Evolutionary conservation across 208 protist species (phyloP).

Genomic region (Acanthamoeba lenticulata): DNA sequence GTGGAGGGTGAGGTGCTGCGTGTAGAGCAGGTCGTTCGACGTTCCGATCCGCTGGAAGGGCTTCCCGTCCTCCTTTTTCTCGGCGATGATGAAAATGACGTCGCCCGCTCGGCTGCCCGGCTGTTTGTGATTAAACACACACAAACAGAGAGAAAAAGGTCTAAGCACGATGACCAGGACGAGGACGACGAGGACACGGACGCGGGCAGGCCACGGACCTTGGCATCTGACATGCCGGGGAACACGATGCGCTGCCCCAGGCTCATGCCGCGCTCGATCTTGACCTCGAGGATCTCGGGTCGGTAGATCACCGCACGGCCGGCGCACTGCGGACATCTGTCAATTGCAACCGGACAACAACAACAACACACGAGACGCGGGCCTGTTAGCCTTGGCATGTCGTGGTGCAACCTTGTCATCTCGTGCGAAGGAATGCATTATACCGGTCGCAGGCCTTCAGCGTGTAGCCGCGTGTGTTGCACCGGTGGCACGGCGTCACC

Average conservation of each 20-base stretch:
- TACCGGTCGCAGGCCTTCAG: background rate
- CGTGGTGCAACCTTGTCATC: too few relatives aligned
- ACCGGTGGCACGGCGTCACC: background rate
- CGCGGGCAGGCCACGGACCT: background rate
- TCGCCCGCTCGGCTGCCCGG: background rate
- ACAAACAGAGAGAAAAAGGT: too few relatives aligned
- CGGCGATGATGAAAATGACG: background rate
- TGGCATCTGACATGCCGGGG: background rate
- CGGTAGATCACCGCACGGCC: background rate
- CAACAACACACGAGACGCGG: background rate
- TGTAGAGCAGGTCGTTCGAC: slow-evolving; percentile 8
- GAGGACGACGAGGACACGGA: background rate
- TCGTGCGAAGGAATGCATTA: background rate
- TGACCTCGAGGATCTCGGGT: slow-evolving; percentile 11
- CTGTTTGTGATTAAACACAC: background rate
- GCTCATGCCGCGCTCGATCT: background rate
- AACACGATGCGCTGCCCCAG: background rate
- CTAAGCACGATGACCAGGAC: background rate
- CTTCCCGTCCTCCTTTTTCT: slow-evolving; percentile 15
- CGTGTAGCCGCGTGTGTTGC: background rate
- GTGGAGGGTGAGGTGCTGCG: slow-evolving; percentile 44
- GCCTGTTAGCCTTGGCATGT: background rate
- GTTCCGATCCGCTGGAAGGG: slow-evolving; percentile 25
- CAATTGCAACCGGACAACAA: background rate
- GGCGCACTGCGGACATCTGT: background rate